Conservation (phyloP, 2,329 filamentous ascomycete genomes). For the Chalaropsis thielavioides region DNA sequence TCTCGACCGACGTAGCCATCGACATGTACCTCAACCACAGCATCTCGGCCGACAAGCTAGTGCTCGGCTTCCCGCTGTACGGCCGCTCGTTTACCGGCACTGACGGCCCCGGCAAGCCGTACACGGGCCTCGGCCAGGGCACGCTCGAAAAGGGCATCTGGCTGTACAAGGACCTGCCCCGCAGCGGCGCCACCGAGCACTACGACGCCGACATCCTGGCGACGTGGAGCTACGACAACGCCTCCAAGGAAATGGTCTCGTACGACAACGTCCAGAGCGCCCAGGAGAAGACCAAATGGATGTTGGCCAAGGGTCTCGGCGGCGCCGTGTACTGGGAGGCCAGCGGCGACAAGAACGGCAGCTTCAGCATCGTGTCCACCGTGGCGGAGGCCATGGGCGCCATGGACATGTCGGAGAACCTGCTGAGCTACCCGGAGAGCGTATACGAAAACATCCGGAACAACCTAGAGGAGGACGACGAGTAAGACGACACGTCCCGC, state of each 20-base stretch:
- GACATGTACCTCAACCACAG: conserved; percentile 38
- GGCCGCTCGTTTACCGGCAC: conserved; percentile 52
- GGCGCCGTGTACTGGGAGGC: conserved; percentile 81
- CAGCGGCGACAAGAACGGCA: conserved; percentile 44
- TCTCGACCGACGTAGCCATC: conserved; percentile 52
- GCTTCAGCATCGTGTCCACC: conserved; percentile 43
- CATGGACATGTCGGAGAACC: conserved; percentile 37
- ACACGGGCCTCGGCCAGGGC: conserved; percentile 43
- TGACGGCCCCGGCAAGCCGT: conserved; percentile 49
- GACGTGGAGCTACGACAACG: conserved; percentile 54
- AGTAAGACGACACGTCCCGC: conserved; percentile 6
- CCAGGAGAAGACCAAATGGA: conserved; percentile 47
- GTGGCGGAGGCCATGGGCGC: conserved; percentile 32
- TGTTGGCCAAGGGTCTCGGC: conserved; percentile 46
- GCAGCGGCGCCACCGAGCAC: conserved; percentile 40
- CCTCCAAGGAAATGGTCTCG: conserved; percentile 47
- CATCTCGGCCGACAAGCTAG: conserved; percentile 50
- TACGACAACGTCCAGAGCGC: conserved; percentile 52
- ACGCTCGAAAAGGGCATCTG: conserved; percentile 61
- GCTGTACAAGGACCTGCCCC: conserved; percentile 68
- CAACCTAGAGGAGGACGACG: conserved; percentile 21
- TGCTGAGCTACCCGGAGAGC: conserved; percentile 41
- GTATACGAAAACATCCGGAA: conserved; percentile 43
- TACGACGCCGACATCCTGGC: conserved; percentile 46
- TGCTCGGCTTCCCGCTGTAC: conserved; percentile 69